Conservation (phyloP, 805 yeast genomes). For the Schwanniomyces pseudopolymorphus region DNA sequence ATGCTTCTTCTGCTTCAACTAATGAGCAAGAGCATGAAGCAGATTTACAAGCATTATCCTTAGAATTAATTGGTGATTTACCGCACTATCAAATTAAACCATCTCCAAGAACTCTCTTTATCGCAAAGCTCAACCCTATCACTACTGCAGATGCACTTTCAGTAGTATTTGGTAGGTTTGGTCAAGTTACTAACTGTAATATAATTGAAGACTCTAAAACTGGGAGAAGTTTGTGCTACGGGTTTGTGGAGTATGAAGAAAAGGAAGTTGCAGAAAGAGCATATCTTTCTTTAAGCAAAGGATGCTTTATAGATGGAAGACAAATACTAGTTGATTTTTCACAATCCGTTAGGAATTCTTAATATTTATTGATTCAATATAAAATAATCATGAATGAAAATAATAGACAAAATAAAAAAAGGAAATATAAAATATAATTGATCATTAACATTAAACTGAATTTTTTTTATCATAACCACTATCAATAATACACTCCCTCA, state of each 20-base stretch:
- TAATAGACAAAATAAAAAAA: constrained; percentile 2
- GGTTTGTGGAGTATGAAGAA: constrained; percentile 56
- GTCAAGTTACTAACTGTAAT: constrained; percentile 51
- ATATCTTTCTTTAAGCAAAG: constrained; percentile 56
- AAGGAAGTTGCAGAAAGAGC: constrained; percentile 59
- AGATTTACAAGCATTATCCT: constrained; percentile 55
- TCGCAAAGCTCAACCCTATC: constrained; percentile 62
- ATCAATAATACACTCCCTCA: constrained; percentile 1
- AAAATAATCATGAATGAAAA: constrained; percentile 1
- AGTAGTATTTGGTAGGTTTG: constrained; percentile 62
- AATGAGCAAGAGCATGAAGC: constrained; percentile 27
- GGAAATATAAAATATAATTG: constrained; percentile 5
- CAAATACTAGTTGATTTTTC: constrained; percentile 68
- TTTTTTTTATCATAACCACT: constrained; percentile 1
- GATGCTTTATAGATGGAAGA: constrained; percentile 60
- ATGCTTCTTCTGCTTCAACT: background rate
- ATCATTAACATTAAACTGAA: background rate
- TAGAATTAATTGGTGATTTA: constrained; percentile 64
- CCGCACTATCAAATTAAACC: constrained; percentile 60
- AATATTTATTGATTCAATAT: constrained; percentile 4
- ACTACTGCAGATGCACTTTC: constrained; percentile 58
- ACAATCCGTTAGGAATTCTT: constrained; percentile 33
- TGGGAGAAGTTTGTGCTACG: constrained; percentile 56
- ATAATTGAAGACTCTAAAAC: constrained; percentile 50
- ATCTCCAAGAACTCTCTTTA: constrained; percentile 58